Evolutionary conservation across 352 stramenopile genomes (phyloP), one percentile per base, ranked within the genome.

Genomic region (Peronospora farinosa): DNA sequence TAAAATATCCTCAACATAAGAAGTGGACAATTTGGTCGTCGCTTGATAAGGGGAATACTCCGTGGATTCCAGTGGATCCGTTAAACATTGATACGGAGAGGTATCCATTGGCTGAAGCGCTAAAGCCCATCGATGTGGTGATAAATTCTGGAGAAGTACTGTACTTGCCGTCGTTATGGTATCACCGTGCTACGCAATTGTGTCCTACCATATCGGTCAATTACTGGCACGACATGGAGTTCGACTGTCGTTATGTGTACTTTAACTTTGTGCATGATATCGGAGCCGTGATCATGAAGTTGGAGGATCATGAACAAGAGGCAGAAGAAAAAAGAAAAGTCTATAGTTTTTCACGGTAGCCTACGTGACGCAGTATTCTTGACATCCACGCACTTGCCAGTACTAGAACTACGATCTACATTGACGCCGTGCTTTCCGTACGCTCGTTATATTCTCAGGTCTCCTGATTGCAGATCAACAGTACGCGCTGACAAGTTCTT

Each of bases 141-240:
- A 61, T 93, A 15, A 64, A 82, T 40, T 64, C 70, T 16, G 79
- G 78, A 12, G 78, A 93, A 47, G 66, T 88, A 13, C 51, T 91
- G 7, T 93, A 88, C 51, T 45, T 91, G 41, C 82, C 82, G 8
- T 77, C 78, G 27, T 77, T 93, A 63, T 93, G 82, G 82, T 93
- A 91, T 55, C 82, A 93, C 54, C 79, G 78, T 33, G 82, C 78
- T 11, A 82, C 82, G 12, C 78, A 93, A 41, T 56, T 86, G n/a
- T 72, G 66, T 33, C 38, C 65, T 15, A 93, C 82, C 6, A 84
- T 93, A 16, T 84, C 82, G 36, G 78, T 93, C n/a, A 93, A 93
- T 46, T 93, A 93, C 60, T 93, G 82, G 82, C 82, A 93, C 43
- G 82, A 93, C 63, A 93, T 93, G 82, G 70, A 88, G 40, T 93